phyloP scores from a whole-genome alignment of 75 land plant genomes.

The Pseudotsuga menziesii region DNA sequence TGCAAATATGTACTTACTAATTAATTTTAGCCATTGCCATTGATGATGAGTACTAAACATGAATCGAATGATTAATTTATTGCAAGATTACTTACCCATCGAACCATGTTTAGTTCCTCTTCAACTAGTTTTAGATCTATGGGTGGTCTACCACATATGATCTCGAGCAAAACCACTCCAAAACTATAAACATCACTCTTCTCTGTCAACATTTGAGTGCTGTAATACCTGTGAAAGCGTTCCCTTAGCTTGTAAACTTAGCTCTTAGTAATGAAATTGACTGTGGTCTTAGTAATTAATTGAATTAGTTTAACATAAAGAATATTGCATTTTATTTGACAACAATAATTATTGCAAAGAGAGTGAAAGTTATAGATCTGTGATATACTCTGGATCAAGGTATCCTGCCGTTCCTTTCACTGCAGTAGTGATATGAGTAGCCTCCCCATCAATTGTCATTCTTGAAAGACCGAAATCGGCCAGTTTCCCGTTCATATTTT shows the following conservation, averaged over 20 bases:
- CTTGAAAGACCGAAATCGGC: constrained; percentile 33
- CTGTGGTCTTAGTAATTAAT: too few species aligned
- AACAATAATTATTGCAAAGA: neutral
- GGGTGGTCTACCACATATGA: constrained; percentile 14
- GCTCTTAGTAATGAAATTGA: neutral
- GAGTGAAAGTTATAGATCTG: too few species aligned
- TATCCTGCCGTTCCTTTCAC: constrained; percentile 29
- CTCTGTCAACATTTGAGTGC: constrained; percentile 36
- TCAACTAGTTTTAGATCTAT: neutral
- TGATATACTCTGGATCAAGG: constrained; percentile 30
- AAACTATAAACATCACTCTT: constrained; percentile 49
- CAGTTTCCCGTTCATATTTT: constrained; percentile 8
- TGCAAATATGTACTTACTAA: too few species aligned
- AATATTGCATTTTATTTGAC: neutral
- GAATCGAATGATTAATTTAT: too few species aligned
- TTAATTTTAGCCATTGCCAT: too few species aligned
- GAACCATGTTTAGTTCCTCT: constrained; percentile 28
- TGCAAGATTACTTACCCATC: too few species aligned
- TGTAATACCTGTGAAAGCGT: constrained; percentile 17
- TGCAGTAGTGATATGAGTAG: constrained; percentile 11
- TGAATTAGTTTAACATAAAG: neutral
- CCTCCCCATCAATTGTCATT: neutral
- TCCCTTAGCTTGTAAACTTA: neutral
- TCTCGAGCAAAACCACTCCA: constrained; percentile 47
- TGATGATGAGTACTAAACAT: too few species aligned